Evolutionary conservation across 2,329 filamentous ascomycete genomes (phyloP).

Genomic region (Aphanocladium album): DNA sequence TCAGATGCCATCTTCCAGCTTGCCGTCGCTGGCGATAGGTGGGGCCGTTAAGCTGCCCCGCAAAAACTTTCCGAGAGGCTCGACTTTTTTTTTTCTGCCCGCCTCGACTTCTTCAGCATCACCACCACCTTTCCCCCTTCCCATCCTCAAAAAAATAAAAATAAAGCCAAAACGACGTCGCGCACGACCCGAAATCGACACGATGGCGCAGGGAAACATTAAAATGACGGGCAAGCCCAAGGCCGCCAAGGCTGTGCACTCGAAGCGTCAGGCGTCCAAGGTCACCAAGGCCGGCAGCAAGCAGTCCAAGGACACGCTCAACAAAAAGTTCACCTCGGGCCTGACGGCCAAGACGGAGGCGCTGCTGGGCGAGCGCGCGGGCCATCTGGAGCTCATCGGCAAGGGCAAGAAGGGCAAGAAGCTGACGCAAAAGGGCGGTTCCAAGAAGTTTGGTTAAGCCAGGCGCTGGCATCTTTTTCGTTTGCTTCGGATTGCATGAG

Average conservation of each 20-base stretch:
- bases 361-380: constrained; percentile 53
- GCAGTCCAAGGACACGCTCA: constrained; percentile 45
- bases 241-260: constrained; percentile 35
- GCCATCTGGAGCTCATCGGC: constrained; percentile 56
- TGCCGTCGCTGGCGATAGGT: not conserved
- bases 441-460: constrained; percentile 50
- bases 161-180: no score
- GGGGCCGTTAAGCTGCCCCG: not conserved
- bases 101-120: not conserved
- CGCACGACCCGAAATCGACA: no score
- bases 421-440: constrained; percentile 41
- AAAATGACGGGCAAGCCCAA: constrained; percentile 42
- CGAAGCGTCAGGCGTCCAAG: constrained; percentile 39
- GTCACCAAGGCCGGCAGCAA: constrained; percentile 42
- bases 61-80: not conserved
- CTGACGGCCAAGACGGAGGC: constrained; percentile 52
- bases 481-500: not conserved
- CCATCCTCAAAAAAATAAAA: no score
- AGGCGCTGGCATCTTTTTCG: not conserved
- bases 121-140: no score
- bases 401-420: constrained; percentile 47
- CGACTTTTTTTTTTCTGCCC: not conserved
- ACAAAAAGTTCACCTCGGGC: constrained; percentile 51
- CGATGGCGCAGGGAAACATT: constrained; percentile 51
- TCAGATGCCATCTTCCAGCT: no score